Conservation (phyloP, 106 monocot species). For the Acorus gramineus region DNA sequence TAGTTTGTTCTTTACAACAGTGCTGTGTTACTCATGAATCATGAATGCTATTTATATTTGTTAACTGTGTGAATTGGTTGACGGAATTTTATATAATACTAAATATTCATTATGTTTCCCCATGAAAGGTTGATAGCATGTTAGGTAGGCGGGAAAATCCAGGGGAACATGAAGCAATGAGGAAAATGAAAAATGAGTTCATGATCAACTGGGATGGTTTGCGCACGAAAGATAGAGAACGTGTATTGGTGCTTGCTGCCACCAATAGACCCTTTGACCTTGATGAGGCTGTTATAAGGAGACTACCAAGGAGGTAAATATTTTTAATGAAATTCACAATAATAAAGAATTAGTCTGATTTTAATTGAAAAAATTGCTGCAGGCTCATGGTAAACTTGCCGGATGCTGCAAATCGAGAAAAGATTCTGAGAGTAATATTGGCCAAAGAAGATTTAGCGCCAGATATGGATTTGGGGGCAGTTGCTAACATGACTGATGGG, state of each 20-base stretch:
- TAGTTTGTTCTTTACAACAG: not conserved
- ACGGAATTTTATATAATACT: not conserved
- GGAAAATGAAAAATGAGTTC: conserved; percentile 96
- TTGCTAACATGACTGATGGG: conserved; percentile 93
- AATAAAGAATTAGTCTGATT: not conserved
- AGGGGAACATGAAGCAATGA: conserved; percentile 86
- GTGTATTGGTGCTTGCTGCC: conserved; percentile 76
- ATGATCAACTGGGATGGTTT: conserved; percentile 92
- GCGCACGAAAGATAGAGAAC: conserved; percentile 82
- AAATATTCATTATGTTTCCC: not conserved
- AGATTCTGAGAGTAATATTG: conserved; percentile 86
- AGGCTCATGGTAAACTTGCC: conserved; percentile 96
- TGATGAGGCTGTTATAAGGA: conserved; percentile 87
- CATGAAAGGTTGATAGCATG: conserved; percentile 74
- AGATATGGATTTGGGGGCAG: conserved; percentile 51
- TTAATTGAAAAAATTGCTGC: conserved; percentile 9
- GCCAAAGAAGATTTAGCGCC: conserved; percentile 66
- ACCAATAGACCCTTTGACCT: conserved; percentile 91
- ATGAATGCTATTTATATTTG: too few species aligned
- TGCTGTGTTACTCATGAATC: too few species aligned
- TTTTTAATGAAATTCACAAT: not conserved
- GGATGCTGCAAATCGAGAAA: conserved; percentile 75
- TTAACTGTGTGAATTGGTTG: too few species aligned
- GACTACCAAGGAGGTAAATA: conserved; percentile 67
- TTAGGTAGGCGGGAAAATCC: conserved; percentile 83